Conservation (phyloP, 2,329 filamentous ascomycete genomes). For the Didymella keratinophila region DNA sequence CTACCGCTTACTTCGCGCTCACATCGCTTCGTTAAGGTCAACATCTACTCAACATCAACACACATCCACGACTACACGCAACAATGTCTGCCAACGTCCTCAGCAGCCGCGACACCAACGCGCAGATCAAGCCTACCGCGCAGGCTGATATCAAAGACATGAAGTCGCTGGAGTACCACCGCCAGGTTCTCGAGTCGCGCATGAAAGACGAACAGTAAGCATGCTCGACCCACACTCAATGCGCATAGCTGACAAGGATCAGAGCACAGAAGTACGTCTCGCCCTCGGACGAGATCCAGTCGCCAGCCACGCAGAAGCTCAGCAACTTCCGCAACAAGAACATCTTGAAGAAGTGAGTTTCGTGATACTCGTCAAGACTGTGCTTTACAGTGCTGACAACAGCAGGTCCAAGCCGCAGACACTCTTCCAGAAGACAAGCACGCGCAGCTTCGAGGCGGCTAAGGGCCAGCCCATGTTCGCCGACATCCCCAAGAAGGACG, state of each 20-base stretch:
- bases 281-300: conserved; percentile 89
- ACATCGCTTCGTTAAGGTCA: conserved; percentile 2
- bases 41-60: conserved; percentile 6
- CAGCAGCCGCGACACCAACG: conserved; percentile 72
- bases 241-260: conserved; percentile 30
- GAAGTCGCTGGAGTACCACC: conserved; percentile 73
- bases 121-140: conserved; percentile 42
- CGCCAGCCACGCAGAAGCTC: conserved; percentile 83
- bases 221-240: not conserved
- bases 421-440: conserved; percentile 53
- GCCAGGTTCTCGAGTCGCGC: conserved; percentile 76
- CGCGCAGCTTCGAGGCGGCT: conserved; percentile 50
- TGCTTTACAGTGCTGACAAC: conserved; percentile 21
- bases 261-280: conserved; percentile 72
- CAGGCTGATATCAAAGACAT: conserved; percentile 47
- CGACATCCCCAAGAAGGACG: conserved; percentile 45
- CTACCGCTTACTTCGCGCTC: not conserved
- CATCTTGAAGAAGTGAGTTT: conserved; percentile 70
- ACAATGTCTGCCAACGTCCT: conserved; percentile 69
- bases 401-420: conserved; percentile 51
- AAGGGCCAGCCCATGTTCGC: conserved; percentile 48
- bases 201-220: conserved; percentile 72
- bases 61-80: conserved; percentile 8
- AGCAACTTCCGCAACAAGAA: conserved; percentile 82
- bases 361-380: too few species aligned